These are phyloP conservation scores for Podospora appendiculata DNA, from an alignment of 495 filamentous ascomycete genomes.

Conservation along the genomic window DNA sequence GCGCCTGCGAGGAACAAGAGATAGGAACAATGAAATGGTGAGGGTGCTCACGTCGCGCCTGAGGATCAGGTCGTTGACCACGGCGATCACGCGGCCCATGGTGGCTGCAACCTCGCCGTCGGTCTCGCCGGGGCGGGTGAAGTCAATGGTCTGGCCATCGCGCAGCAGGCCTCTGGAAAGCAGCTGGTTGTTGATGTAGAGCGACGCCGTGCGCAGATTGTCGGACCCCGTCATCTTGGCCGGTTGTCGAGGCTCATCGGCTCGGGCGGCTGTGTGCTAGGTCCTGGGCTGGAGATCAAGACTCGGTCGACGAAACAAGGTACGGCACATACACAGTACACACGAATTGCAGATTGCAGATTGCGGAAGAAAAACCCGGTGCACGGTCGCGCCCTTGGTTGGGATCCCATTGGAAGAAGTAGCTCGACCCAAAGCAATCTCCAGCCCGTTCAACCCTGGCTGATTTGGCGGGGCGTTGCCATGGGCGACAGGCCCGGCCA, in stretches of 20 bases:
- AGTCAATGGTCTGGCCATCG: slow-evolving; percentile 78
- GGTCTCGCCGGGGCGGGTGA: slow-evolving; percentile 62
- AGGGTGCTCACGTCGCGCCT: slow-evolving; percentile 64
- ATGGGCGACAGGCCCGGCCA: not conserved
- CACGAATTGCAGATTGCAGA: not conserved
- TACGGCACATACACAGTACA: not conserved
- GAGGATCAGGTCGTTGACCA: slow-evolving; percentile 83
- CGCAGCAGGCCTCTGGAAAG: slow-evolving; percentile 82
- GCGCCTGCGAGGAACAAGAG: not conserved
- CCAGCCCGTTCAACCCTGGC: slow-evolving; percentile 5
- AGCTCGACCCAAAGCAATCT: slow-evolving; percentile 2
- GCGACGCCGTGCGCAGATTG: slow-evolving; percentile 79
- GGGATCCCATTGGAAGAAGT: not conserved
- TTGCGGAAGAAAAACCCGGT: not conserved
- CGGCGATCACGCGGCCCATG: slow-evolving; percentile 80
- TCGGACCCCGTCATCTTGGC: slow-evolving; percentile 60
- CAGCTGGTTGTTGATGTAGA: slow-evolving; percentile 93
- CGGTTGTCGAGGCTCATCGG: not conserved
- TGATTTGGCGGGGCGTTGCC: slow-evolving; percentile 23
- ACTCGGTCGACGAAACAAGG: not conserved
- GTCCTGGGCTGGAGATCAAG: not conserved
- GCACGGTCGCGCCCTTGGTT: not conserved
- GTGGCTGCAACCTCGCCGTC: slow-evolving; percentile 58
- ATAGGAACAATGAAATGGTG: not conserved
- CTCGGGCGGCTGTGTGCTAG: not conserved